Base-by-base conservation (phyloP, 2,329 filamentous ascomycete genomes). In the Ascocoryne sarcoides region DNA sequence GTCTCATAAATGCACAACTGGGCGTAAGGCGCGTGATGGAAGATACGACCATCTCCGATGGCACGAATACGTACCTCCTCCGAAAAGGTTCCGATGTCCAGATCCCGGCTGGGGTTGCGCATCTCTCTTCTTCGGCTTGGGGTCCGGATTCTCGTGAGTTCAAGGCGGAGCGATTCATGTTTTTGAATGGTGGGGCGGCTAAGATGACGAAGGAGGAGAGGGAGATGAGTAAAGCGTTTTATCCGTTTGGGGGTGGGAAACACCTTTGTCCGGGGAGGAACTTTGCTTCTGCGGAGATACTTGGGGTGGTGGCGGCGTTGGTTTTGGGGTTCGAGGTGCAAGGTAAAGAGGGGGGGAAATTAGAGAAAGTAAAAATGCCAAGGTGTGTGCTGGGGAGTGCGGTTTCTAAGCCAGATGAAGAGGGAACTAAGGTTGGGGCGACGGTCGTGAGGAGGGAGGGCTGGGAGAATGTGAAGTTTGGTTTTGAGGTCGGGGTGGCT, bases 21-120 rank as follows among this genome's bases (percentile, higher is more conserved):
- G 60, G 62, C 8, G 61, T 56, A 32, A 62, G 70, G 5, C 54
- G 59, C 12, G 62, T 69, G 7, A 49, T 60, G 20, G 48, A 57
- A 23, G 69, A 73, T 38, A 67, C 64, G 3, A 36, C 63, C 2
- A 49, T 70, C 18, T 44, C 47, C 3, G 43, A 48, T 9, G 45
- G 42, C 3, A 44, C 44, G n/a, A 32, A 64, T 39, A 60, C 50
- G 3, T 69, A 66, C 43, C 58, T 67, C 16, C 54, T 71, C 10
- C 60, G 60, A 26, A 64, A 64, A 39, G 61, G 58, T 18, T 54
- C 56, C 5, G 50, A 69, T 4, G 56, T 70, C 1, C 64, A 69
- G 43, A 63, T 70, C 30, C 59, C 62, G 2, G 61, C 64, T 17
- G 60, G 61, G 10, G 59, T 66, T 3, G 56, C 68, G 17, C 67